phyloP scores from a whole-genome alignment of 345 rosid genomes.

The Arabis hirsuta region DNA sequence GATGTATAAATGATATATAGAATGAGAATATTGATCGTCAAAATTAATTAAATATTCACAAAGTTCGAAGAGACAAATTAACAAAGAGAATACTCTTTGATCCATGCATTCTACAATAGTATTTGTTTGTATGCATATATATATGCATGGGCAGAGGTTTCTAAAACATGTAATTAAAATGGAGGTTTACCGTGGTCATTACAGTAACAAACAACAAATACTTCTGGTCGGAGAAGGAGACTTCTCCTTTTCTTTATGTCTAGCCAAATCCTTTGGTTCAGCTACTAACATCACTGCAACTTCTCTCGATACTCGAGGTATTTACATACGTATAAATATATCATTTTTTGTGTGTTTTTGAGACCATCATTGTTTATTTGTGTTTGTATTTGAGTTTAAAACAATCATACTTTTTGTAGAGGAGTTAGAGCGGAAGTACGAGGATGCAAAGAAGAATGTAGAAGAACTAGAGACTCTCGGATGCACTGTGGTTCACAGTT shows the following conservation, averaged over 20 bases:
- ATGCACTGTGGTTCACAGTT: constrained; percentile 40
- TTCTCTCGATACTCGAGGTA: constrained; percentile 46
- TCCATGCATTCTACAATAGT: background rate
- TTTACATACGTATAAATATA: background rate
- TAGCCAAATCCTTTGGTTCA: constrained; percentile 51
- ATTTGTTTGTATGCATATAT: background rate
- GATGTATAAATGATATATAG: background rate
- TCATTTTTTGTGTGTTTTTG: no score
- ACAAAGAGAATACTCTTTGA: constrained; percentile 13
- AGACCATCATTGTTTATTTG: background rate
- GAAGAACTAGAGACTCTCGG: constrained; percentile 24
- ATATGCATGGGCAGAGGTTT: background rate
- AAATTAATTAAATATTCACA: constrained; percentile 9
- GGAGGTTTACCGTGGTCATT: constrained; percentile 37
- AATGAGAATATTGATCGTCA: constrained; percentile 15
- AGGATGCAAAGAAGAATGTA: constrained; percentile 31
- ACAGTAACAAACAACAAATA: constrained; percentile 41
- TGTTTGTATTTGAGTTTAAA: background rate
- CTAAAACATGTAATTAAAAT: background rate
- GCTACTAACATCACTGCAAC: constrained; percentile 52
- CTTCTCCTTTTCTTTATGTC: constrained; percentile 53
- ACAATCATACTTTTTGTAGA: background rate
- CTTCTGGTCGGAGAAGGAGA: constrained; percentile 57
- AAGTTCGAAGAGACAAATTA: constrained; percentile 21
- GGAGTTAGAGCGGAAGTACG: constrained; percentile 17